These are phyloP conservation scores for Hydnum rufescens DNA, from an alignment of 768 basidiomycete species.

Conservation along the genomic window DNA sequence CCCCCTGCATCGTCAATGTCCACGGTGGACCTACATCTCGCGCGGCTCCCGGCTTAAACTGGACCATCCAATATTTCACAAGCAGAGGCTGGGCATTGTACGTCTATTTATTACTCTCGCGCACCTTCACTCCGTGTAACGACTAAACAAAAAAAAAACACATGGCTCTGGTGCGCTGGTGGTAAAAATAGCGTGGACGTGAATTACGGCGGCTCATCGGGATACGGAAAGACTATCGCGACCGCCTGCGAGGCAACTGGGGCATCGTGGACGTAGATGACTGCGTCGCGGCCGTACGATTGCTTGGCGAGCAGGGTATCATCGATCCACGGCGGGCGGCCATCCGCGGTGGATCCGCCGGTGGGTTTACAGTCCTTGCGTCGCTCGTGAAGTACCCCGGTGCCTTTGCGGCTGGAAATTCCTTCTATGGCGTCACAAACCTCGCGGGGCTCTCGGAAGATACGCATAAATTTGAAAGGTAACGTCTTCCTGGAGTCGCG, in stretches of 20 bases:
- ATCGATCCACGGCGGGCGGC: constrained; percentile 44
- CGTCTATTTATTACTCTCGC: constrained; percentile 8
- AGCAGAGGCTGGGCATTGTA: constrained; percentile 58
- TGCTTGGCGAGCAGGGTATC: constrained; percentile 30
- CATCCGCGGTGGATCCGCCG: constrained; percentile 50
- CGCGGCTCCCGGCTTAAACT: constrained; percentile 27
- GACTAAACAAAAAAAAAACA: no score
- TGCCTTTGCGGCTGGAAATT: constrained; percentile 43
- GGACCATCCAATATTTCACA: constrained; percentile 45
- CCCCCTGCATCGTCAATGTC: constrained; percentile 42
- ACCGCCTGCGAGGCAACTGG: constrained; percentile 45
- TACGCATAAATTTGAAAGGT: constrained; percentile 50
- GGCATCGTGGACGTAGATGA: constrained; percentile 57
- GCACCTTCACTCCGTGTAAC: neutral
- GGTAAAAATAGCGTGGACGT: constrained; percentile 36
- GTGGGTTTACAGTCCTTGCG: constrained; percentile 48
- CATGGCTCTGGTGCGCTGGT: constrained; percentile 6
- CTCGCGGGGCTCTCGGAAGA: constrained; percentile 33
- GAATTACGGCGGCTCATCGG: constrained; percentile 57
- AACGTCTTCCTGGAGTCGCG: no score
- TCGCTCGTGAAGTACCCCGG: constrained; percentile 22
- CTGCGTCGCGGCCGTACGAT: constrained; percentile 33
- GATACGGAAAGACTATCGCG: constrained; percentile 49
- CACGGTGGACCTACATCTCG: constrained; percentile 56
- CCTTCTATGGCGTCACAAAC: constrained; percentile 51